Evolutionary conservation across 2,329 filamentous ascomycete species (phyloP), one percentile per base, ranked within the genome.

Genomic region (Sporothrix schenckii): DNA sequence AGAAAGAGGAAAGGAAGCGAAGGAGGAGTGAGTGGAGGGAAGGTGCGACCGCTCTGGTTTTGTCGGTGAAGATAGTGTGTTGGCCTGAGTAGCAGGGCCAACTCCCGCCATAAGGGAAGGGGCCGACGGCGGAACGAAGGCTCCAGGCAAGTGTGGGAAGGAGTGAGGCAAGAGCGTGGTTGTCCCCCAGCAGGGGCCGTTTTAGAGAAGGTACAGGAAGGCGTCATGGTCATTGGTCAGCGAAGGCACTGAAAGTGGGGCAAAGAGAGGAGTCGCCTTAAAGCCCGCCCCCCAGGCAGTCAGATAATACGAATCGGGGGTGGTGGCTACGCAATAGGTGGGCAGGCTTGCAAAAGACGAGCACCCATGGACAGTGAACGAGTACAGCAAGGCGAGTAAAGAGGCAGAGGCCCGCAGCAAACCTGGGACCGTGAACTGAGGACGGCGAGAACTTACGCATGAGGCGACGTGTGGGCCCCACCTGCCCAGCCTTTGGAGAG

Each of bases 1-100:
- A 19, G 27, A n/a, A 58, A 21, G 39, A 66, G 41, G 49, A n/a
- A 71, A 53, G 44, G 56, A 44, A 53, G 30, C 63, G 56, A 58
- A 27, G 34, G 53, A 61, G 61, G 49, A 70, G 70, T 53, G 30
- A 67, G 30, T 41, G 61, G 56, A 50, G 14, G 54, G 41, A 60
- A 68, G 41, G 44, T 65, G 66, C 71, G 72, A 65, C 56, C 68
- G 58, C 47, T 34, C 6, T 68, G 27, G 69, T 70, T 70, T 70
- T 70, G 68, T 69, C 68, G 68, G 69, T 61, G 50, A 71, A 65
- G 50, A 61, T 19, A 27, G 49, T 52, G n/a, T 4, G 56, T 39
- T 27, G 58, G 69, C 60, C 34, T 24, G 21, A 44, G 44, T n/a
- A 34, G 68, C n/a, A 53, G 44, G 30, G 66, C 21, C 13, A 53